Conservation (phyloP, 179 eudicot genomes). For the Silene vulgaris region DNA sequence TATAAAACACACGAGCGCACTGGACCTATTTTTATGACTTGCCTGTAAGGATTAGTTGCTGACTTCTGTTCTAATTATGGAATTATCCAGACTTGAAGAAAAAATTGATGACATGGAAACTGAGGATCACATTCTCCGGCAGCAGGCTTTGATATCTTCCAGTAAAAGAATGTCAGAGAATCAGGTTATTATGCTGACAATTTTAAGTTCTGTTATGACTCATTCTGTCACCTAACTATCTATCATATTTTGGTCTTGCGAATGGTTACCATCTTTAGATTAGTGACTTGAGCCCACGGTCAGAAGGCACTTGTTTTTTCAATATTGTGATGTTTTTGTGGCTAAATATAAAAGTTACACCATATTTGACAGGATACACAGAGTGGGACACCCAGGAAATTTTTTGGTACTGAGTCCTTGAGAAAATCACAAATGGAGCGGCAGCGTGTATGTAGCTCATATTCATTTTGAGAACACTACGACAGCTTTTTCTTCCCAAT, state of each 20-base stretch:
- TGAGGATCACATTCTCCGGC: conserved; percentile 54
- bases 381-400: conserved; percentile 25
- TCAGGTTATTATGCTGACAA: conserved; percentile 29
- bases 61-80: conserved; percentile 10
- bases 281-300: conserved; percentile 22
- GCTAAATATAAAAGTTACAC: conserved; percentile 11
- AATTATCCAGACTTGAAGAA: conserved; percentile 67
- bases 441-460: conserved; percentile 56
- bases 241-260: conserved; percentile 22
- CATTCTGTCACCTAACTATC: conserved; percentile 8
- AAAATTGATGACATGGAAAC: conserved; percentile 67
- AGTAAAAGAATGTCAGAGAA: conserved; percentile 19
- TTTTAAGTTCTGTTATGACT: neutral
- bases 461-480: neutral
- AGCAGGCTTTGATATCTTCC: conserved; percentile 37
- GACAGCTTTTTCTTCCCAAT: neutral
- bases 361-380: conserved; percentile 42
- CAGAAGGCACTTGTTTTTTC: conserved; percentile 4
- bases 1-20: neutral
- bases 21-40: conserved; percentile 6
- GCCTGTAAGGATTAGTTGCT: conserved; percentile 4
- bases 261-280: conserved; percentile 36
- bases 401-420: conserved; percentile 55
- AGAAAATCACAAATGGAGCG: conserved; percentile 65
- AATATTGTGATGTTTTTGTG: neutral